Base-by-base conservation (phyloP, 1,284 basidiomycete species). In the Agaricales sp. region DNA sequence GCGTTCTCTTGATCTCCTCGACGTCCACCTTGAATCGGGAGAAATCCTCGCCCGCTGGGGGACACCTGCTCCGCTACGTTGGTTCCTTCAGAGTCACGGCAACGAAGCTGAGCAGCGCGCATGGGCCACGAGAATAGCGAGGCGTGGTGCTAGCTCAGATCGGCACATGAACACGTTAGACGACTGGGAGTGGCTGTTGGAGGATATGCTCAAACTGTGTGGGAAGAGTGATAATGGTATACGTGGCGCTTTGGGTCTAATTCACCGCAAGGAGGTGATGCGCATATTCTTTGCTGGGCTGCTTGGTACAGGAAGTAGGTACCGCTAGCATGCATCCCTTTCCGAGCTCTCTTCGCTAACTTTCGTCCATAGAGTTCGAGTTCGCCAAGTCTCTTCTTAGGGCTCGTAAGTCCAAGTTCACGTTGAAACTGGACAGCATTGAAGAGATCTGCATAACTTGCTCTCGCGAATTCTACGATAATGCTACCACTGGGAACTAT, bases 401-500 rank as follows among this genome's bases (percentile, higher is more conserved):
- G 39, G 74, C 75, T 4, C 68, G 74, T 2, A 70, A 74, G 45
- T 68, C 65, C 22, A 75, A 77, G 43, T 60, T 81, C 2, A 68
- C 68, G 0, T 65, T 92, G 14, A 67, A 75, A 26, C 57, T 72
- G 13, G 61, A 66, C 19, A 66, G 67, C 1, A 68, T 90, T 13
- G 92, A 95, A 63, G 77, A 82, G 19, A 79, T 92, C 8, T 92
- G 90, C 54, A 67, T 97, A 20, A 64, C 78, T 3, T 82, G 80
- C 43, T 92, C 90, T 4, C 75, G 79, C 44, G 93, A 96, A 67
- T 83, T 94, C 55, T 97, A 96, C 64, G 91, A 96, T 61, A 95
- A 95, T 57, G 87, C 94, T 2, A 83, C 76, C 54, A 87, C 83
- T 1, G 93, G 91, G 2, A 97, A 96, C 59, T 86, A 92, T 59